Evolutionary conservation across 164 flowering plant species (phyloP), one percentile per base, ranked within the genome.

Genomic region (Dillenia turbinata): DNA sequence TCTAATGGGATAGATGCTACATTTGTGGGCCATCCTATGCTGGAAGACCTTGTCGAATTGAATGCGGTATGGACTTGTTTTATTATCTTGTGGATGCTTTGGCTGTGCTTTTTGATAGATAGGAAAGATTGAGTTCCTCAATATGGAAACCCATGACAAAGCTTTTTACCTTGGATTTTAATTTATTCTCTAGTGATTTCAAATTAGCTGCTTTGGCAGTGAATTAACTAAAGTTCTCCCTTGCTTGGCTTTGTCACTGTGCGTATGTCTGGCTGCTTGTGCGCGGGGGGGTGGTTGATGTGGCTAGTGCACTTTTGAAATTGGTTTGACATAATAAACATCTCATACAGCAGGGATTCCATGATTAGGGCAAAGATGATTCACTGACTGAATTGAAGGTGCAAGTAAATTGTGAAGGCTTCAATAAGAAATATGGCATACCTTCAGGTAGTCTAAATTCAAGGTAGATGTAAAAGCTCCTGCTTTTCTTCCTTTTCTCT

Each of bases 21-120:
- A 48, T 94, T 89, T 81, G 97, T 94, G 16, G 98, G 98, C 43
- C 97, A 93, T 76, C 97, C 98, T 22, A 71, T 86, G 58, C 66
- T 90, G 55, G 96, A 93, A 73, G 98, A 93, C 77, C 70, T 73
- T 60, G 45, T 84, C 55, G 82, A 82, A 58, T 66, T 73, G 62
- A 77, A 78, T 70, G 46, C 48, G 75, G 97, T 88, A 75, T 40
- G 74, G 6, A 22, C 59, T 65, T 17, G 0, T 56, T 44, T 47
- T 50, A 44, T n/a, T 43, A 19, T 19, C 22, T 19, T 19, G 22
- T 19, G 22, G 22, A 19, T 19, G 22, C 22, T 19, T 19, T 19
- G 22, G 22, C 22, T 19, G 22, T 19, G 22, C 22, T 19, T 19
- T 19, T 19, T 19, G 22, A 19, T 19, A 19, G 22, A 19, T 19